Base-by-base conservation (phyloP, 345 rosid species). In the Camelina laxa region DNA sequence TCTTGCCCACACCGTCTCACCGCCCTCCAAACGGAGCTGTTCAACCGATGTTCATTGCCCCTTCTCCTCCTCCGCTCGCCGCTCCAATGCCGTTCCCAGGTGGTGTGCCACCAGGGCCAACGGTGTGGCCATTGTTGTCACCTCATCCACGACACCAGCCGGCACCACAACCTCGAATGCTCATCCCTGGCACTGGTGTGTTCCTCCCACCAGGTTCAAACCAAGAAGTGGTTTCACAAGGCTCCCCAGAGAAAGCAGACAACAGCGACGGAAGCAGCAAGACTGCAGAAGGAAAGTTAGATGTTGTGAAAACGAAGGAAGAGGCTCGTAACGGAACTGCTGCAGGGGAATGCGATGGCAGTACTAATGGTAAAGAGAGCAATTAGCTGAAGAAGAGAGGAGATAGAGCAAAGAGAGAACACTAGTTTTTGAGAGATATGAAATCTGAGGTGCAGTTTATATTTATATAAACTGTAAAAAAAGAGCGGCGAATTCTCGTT, bases 101-200 rank as follows among this genome's bases (percentile, higher is more conserved):
- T 48, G 72, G 87, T 76, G 85, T 95, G 13, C 86, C 93, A 17
- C 74, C 91, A 5, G 81, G 79, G 17, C 81, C 96, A 9, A 73
- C 87, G 0, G 87, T 82, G 41, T 92, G 97, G 98, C 79, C 88
- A 36, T 65, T 88, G 90, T 63, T 87, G 91, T 77, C 88, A 21
- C 76, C 87, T 49, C 83, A 87, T 70, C 82, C 89, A 68, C 83
- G 87, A 39, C 83, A 85, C 76, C 97, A 87, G 74, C 83, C 87
- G 60, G 55, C 92, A 48, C 83, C 86, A 63, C 70, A 90, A 54
- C 86, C 88, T 53, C 85, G 91, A 30, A 80, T 84, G 69, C 89
- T 85, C 41, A 73, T 80, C 55, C 91, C 96, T n/a, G 98, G 98
- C 19, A 95, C 99, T 0, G 98, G 99, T 56, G 99, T 92, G 53